Base-by-base conservation (phyloP, 192 early-diverging fungal species). In the Chytriomyces sp. region DNA sequence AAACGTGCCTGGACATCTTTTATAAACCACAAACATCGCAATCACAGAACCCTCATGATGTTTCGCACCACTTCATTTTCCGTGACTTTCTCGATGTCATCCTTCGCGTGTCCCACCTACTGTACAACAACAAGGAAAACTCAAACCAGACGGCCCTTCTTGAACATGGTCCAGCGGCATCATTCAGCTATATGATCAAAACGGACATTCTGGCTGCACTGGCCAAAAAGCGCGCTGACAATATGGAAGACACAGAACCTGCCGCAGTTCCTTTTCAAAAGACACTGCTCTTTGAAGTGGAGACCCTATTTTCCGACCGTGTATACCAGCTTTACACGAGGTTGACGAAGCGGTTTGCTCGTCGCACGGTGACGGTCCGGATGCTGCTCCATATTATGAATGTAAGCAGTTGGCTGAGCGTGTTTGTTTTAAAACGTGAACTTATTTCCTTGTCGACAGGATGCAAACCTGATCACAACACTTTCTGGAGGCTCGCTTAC, bases 71-170 rank as follows among this genome's bases (percentile, higher is more conserved):
- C n/a, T 85, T 87, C 45, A 86, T 85, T 28, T 75, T 85, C 43
- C 69, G 80, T 64, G 87, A 89, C 61, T 84, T 87, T 45, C 45
- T 89, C 11, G 81, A 85, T 2, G 72, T 53, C 45, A 72, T 89
- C 6, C 50, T 89, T 2, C 71, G 77, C 9, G 64, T 80, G 5
- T 65, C 83, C 1, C 65, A 80, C 60, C 76, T 82, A 11, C 18
- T 85, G 0, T 86, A 86, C 75, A 70, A 62, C n/a, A 57, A 68
- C 6, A 49, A 35, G 11, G 64, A 66, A 13, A 50, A 9, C 9
- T 9, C 49, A 50, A 35, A 35, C 4, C 77, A 84, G 23, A 67
- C 82, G 7, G 79, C 81, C 0, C 67, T 84, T 10, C 81, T 82
- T 57, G 79, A 83, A 18, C 60, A 44, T 3, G 83, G 83, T 5